Evolutionary conservation across 1,139 yeast species (phyloP).

Genomic region (Ashbya aceris): DNA sequence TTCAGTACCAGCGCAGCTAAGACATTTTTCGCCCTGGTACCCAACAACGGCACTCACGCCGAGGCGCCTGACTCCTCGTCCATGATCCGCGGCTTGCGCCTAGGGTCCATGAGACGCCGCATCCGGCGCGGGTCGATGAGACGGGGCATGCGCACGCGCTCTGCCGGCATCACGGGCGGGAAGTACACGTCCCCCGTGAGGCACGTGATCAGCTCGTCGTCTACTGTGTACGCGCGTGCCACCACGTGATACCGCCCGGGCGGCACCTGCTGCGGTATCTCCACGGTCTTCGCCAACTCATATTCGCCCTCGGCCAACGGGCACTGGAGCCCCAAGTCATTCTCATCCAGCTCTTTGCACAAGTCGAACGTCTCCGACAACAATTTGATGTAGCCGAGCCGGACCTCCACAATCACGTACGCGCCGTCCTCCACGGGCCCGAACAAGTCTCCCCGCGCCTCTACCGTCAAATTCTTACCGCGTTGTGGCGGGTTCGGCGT

Average conservation of each 20-base stretch:
- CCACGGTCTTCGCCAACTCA: slow-evolving; percentile 58
- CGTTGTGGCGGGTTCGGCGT: slow-evolving; percentile 83
- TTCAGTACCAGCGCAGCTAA: too few relatives aligned
- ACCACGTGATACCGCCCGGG: slow-evolving; percentile 82
- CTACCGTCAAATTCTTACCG: slow-evolving; percentile 69
- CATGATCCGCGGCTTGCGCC: background rate
- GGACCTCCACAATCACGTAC: slow-evolving; percentile 86
- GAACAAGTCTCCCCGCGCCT: slow-evolving; percentile 58
- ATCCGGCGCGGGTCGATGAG: background rate
- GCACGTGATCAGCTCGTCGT: slow-evolving; percentile 76
- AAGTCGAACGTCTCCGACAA: slow-evolving; percentile 81
- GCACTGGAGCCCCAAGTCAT: slow-evolving; percentile 56
- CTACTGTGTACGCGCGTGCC: slow-evolving; percentile 82
- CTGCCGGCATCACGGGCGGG: slow-evolving; percentile 26
- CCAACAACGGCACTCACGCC: too few relatives aligned
- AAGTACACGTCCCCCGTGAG: slow-evolving; percentile 70
- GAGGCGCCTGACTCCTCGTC: too few relatives aligned
- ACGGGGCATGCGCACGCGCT: background rate
- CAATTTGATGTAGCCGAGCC: slow-evolving; percentile 82
- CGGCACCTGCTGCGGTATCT: slow-evolving; percentile 87
- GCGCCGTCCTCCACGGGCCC: slow-evolving; percentile 68
- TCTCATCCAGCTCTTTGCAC: slow-evolving; percentile 78
- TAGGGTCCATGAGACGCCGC: background rate
- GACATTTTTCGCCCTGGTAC: too few relatives aligned
- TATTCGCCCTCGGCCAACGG: slow-evolving; percentile 69